A percentile compares a stretch with the other conserved stretches of the same genome.
Evolutionary conservation across 2,329 filamentous ascomycete genomes (phyloP).

Genomic region (Diaporthe caulivora): DNA sequence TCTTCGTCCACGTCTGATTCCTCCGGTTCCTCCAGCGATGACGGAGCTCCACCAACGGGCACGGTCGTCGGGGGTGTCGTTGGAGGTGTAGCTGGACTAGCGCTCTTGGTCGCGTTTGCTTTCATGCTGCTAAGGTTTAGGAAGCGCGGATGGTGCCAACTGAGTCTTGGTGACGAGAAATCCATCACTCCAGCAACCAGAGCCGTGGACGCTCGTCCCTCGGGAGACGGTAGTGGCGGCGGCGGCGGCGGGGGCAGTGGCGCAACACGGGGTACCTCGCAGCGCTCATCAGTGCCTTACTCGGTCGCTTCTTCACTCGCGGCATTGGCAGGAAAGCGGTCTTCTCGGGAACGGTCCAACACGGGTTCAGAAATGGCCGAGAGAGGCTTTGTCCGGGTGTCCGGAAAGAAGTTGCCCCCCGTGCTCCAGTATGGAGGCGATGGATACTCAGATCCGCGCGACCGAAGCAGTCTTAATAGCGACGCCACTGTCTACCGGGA

Average conservation of each 20-base stretch:
- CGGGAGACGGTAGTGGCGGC: slow-evolving; percentile 40
- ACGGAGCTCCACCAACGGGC: slow-evolving; percentile 44
- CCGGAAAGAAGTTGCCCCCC: slow-evolving; percentile 73
- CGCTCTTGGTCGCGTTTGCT: slow-evolving; percentile 66
- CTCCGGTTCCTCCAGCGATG: slow-evolving; percentile 42
- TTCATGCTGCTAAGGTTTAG: slow-evolving; percentile 68
- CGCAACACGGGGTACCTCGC: slow-evolving; percentile 53
- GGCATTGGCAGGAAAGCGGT: slow-evolving; percentile 57
- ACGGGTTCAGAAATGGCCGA: slow-evolving; percentile 58
- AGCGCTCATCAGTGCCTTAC: slow-evolving; percentile 59
- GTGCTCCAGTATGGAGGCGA: slow-evolving; percentile 73
- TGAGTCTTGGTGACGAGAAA: slow-evolving; percentile 50
- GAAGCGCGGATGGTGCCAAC: slow-evolving; percentile 53
- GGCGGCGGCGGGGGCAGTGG: slow-evolving; percentile 29
- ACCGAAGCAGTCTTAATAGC: slow-evolving; percentile 58
- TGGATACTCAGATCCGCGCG: slow-evolving; percentile 67
- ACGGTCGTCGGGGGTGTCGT: slow-evolving; percentile 68
- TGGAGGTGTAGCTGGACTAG: slow-evolving; percentile 69
- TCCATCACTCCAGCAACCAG: slow-evolving; percentile 28
- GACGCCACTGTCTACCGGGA: slow-evolving; percentile 58
- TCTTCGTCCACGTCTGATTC: slow-evolving; percentile 42
- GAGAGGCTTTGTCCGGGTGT: slow-evolving; percentile 73
- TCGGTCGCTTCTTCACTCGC: slow-evolving; percentile 64
- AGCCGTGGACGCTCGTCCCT: slow-evolving; percentile 25
- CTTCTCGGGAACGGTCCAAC: slow-evolving; percentile 48